A percentile compares a stretch with the other conserved stretches of the same genome.
These are phyloP conservation scores for Cercospora citrullina DNA, from an alignment of 2,329 filamentous ascomycete species.

Conservation along the genomic window DNA sequence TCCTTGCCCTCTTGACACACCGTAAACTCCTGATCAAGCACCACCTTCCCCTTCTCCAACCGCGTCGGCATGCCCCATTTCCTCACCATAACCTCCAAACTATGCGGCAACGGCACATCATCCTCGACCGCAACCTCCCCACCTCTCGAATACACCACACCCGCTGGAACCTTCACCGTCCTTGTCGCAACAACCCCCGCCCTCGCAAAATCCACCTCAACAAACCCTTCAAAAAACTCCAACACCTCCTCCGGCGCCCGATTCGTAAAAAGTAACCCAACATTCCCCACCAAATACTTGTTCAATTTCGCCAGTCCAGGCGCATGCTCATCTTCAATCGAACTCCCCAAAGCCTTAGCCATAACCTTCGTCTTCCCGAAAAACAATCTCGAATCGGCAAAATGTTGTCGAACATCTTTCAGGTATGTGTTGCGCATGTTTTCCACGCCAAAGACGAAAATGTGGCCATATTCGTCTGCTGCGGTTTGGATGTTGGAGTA, in stretches of 20 bases:
- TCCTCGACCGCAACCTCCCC: conserved; percentile 78
- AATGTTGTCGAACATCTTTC: conserved; percentile 83
- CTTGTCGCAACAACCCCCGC: conserved; percentile 75
- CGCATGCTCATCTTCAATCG: conserved; percentile 70
- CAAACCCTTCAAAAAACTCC: conserved; percentile 70
- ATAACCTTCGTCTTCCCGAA: conserved; percentile 99
- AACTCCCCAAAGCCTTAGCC: conserved; percentile 85
- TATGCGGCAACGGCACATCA: conserved; percentile 84
- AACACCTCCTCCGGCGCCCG: conserved; percentile 66
- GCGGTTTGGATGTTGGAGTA: conserved; percentile 85
- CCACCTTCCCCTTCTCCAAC: conserved; percentile 84
- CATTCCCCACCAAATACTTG: conserved; percentile 72
- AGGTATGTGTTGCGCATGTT: conserved; percentile 98
- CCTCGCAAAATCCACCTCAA: conserved; percentile 84
- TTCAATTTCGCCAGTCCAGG: conserved; percentile 72
- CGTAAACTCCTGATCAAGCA: conserved; percentile 69
- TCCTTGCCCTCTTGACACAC: conserved; percentile 84
- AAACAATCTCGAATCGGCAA: conserved; percentile 86
- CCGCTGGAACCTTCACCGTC: conserved; percentile 76
- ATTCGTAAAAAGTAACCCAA: conserved; percentile 89
- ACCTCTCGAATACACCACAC: conserved; percentile 74
- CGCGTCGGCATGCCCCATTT: conserved; percentile 87
- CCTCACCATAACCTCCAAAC: conserved; percentile 84
- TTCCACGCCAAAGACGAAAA: conserved; percentile 90
- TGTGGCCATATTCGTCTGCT: conserved; percentile 81